phyloP scores from a whole-genome alignment of 208 protist species.

The Crithidia brevicula region DNA sequence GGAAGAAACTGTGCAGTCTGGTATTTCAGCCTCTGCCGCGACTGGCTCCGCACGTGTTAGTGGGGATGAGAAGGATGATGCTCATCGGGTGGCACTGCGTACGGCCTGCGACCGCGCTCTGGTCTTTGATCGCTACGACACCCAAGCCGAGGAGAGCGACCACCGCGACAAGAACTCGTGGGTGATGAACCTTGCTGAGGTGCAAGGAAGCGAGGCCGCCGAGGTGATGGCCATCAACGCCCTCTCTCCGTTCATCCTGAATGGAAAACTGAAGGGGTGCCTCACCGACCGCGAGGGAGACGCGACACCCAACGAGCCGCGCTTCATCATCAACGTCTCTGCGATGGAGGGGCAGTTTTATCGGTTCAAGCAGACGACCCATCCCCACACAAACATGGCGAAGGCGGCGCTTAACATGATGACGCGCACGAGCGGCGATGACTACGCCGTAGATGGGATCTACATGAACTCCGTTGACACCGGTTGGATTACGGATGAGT shows the following conservation, averaged over 20 bases:
- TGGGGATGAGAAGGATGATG: not conserved
- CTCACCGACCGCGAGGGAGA: slow-evolving; percentile 75
- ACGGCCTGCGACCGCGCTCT: slow-evolving; percentile 33
- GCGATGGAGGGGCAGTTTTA: slow-evolving; percentile 98
- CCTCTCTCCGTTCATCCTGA: slow-evolving; percentile 96
- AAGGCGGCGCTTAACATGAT: slow-evolving; percentile 99
- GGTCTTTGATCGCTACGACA: slow-evolving; percentile 92
- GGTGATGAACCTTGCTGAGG: slow-evolving; percentile 89
- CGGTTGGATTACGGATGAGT: slow-evolving; percentile 98
- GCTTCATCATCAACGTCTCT: slow-evolving; percentile 98
- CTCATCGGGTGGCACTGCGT: slow-evolving; percentile 9
- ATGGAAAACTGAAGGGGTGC: slow-evolving; percentile 90
- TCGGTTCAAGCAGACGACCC: slow-evolving; percentile 92
- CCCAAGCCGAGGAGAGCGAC: slow-evolving; percentile 87
- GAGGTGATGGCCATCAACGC: slow-evolving; percentile 98
- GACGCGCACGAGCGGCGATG: slow-evolving; percentile 93
- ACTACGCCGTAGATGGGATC: slow-evolving; percentile 93
- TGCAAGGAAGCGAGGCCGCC: slow-evolving; percentile 92
- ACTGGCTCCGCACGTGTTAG: not conserved
- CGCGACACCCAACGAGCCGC: slow-evolving; percentile 55
- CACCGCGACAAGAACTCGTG: slow-evolving; percentile 90
- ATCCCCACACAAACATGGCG: slow-evolving; percentile 99
- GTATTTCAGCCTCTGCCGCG: not conserved
- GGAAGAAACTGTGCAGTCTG: slow-evolving; percentile 5
- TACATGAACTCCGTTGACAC: slow-evolving; percentile 98